Percentiles rank a stretch among this genome's conserved stretches.
Evolutionary conservation across 1,139 yeast species (phyloP).

Genomic region (Hemisphaericaspora xylanilytica): DNA sequence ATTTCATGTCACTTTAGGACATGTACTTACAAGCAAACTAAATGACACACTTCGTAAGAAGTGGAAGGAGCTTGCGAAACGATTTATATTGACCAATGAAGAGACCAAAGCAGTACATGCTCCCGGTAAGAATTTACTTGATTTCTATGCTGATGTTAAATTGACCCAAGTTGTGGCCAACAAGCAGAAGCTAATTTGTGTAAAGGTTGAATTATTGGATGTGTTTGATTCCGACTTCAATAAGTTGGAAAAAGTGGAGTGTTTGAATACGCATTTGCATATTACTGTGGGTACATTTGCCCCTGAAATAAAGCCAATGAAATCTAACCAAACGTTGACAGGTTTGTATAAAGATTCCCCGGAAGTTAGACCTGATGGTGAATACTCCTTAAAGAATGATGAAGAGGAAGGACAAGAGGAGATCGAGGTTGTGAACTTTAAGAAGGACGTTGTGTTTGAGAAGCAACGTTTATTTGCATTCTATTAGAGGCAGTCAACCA

Average conservation of each 20-base stretch:
- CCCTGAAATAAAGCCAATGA: constrained; percentile 45
- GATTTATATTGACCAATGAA: constrained; percentile 11
- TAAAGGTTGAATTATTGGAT: constrained; percentile 45
- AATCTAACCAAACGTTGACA: constrained; percentile 28
- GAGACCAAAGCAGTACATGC: constrained; percentile 10
- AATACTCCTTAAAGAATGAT: constrained; percentile 7
- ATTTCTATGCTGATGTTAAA: constrained; percentile 35
- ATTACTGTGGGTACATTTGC: constrained; percentile 70
- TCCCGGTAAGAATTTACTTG: constrained; percentile 14
- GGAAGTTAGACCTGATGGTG: constrained; percentile 11
- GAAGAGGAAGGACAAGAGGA: constrained; percentile 8
- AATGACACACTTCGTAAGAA: constrained; percentile 20
- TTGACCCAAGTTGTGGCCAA: constrained; percentile 49
- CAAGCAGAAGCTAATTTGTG: constrained; percentile 52
- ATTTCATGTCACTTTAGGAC: constrained; percentile 81
- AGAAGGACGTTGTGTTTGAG: constrained; percentile 11
- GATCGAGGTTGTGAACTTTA: constrained; percentile 17
- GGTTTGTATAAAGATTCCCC: constrained; percentile 11
- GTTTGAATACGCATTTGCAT: constrained; percentile 56
- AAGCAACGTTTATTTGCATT: constrained; percentile 21
- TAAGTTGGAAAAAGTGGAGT: constrained; percentile 21
- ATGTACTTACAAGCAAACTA: constrained; percentile 33
- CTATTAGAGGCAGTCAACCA: constrained; percentile 5
- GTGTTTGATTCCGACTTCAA: constrained; percentile 22
- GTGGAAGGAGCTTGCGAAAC: constrained; percentile 23